Percentiles rank a stretch among this genome's conserved stretches.
Conservation (phyloP, 306 rosid species). For the Sesbania bispinosa region DNA sequence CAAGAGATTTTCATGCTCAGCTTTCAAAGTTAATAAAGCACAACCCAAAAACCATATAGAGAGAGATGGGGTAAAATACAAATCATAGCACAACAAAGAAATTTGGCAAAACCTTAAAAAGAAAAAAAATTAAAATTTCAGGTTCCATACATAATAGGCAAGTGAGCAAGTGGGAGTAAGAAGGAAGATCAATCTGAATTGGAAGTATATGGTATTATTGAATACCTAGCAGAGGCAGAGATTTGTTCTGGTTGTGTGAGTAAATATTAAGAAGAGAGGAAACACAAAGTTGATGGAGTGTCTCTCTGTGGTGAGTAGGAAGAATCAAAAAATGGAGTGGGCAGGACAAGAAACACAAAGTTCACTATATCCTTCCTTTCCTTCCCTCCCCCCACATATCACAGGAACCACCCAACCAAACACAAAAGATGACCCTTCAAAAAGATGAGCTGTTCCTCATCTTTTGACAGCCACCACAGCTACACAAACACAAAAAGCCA, state of each 20-base stretch:
- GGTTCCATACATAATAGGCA: no score
- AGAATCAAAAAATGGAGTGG: slow-evolving; percentile 28
- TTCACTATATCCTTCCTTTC: slow-evolving; percentile 22
- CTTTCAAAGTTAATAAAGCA: neutral
- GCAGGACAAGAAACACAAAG: slow-evolving; percentile 28
- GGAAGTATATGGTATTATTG: neutral
- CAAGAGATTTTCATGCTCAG: slow-evolving; percentile 14
- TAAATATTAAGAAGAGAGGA: neutral
- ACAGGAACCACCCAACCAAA: slow-evolving; percentile 36
- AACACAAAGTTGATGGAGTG: neutral
- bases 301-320: slow-evolving; percentile 5
- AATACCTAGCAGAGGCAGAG: slow-evolving; percentile 7
- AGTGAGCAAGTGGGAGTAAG: neutral
- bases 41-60: neutral
- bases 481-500: slow-evolving; percentile 65
- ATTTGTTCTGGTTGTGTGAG: neutral
- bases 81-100: neutral
- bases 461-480: slow-evolving; percentile 74
- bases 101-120: neutral
- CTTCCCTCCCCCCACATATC: slow-evolving; percentile 10
- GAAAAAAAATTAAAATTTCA: no score
- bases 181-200: neutral
- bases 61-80: neutral
- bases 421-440: slow-evolving; percentile 40
- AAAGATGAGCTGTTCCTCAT: slow-evolving; percentile 69